Conservation (phyloP, 1,284 basidiomycete genomes). For the Leucoagaricus sp. region DNA sequence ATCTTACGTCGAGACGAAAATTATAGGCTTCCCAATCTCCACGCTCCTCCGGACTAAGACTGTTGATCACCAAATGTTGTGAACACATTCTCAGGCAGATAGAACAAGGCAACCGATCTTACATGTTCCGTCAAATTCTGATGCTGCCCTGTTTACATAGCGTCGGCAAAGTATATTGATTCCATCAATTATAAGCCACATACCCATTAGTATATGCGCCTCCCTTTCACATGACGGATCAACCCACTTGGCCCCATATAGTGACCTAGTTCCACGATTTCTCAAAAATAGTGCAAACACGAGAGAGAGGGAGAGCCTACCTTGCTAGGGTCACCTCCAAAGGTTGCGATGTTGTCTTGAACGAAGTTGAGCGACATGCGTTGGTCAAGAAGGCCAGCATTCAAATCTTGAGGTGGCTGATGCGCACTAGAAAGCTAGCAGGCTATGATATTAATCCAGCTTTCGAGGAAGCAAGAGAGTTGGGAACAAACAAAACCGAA, state of each 20-base stretch:
- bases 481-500: constrained; percentile 53
- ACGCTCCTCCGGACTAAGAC: constrained; percentile 52
- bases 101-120: constrained; percentile 15
- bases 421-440: not conserved
- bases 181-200: not conserved
- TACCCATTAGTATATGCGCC: constrained; percentile 51
- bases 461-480: not conserved
- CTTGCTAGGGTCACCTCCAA: constrained; percentile 66
- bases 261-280: constrained; percentile 50
- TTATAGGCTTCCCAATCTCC: constrained; percentile 47
- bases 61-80: too few species aligned
- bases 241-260: constrained; percentile 62
- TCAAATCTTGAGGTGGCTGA: not conserved
- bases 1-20: constrained; percentile 55
- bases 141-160: constrained; percentile 40
- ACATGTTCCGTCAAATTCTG: constrained; percentile 50
- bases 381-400: not conserved
- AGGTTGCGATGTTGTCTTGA: constrained; percentile 31
- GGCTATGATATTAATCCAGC: not conserved
- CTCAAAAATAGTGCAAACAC: not conserved
- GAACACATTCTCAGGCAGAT: not conserved
- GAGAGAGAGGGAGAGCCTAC: constrained; percentile 27
- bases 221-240: constrained; percentile 39
- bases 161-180: not conserved
- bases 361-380: not conserved